phyloP scores from a whole-genome alignment of 202 grass and related monocot genomes.

The Schoenoplectus tabernaemontani region DNA sequence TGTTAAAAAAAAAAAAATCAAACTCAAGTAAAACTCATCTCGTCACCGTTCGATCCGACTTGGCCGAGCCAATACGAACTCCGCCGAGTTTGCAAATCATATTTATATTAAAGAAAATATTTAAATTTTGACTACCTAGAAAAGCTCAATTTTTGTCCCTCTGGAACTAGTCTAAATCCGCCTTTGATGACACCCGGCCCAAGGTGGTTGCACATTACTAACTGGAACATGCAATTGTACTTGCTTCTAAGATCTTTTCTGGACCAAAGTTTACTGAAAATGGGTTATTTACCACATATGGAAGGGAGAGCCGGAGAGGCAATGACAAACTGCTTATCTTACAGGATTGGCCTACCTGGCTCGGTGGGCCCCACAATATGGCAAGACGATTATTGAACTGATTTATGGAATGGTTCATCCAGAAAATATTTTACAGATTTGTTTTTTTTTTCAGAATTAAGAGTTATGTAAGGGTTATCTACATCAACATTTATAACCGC shows the following conservation, averaged over 20 bases:
- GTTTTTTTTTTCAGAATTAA: background rate
- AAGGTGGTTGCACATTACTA: constrained; percentile 53
- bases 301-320: background rate
- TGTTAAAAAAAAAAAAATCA: too few relatives aligned
- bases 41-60: too few relatives aligned
- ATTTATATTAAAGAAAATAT: too few relatives aligned
- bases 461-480: too few relatives aligned
- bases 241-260: constrained; percentile 26
- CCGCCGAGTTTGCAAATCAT: too few relatives aligned
- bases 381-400: constrained; percentile 6
- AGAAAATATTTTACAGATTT: background rate
- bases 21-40: too few relatives aligned
- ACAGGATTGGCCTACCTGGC: constrained; percentile 29
- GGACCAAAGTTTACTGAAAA: background rate
- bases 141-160: too few relatives aligned
- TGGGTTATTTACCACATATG: constrained; percentile 13
- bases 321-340: constrained; percentile 31
- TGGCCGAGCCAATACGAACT: too few relatives aligned
- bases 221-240: constrained; percentile 41
- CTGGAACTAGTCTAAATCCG: too few relatives aligned
- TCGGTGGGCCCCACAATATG: constrained; percentile 43
- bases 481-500: too few relatives aligned
- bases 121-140: too few relatives aligned
- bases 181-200: constrained; percentile 52
- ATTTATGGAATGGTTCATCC: background rate